These are phyloP conservation scores for Phytophthora colocasiae DNA, from an alignment of 352 stramenopile genomes.

Conservation along the genomic window DNA sequence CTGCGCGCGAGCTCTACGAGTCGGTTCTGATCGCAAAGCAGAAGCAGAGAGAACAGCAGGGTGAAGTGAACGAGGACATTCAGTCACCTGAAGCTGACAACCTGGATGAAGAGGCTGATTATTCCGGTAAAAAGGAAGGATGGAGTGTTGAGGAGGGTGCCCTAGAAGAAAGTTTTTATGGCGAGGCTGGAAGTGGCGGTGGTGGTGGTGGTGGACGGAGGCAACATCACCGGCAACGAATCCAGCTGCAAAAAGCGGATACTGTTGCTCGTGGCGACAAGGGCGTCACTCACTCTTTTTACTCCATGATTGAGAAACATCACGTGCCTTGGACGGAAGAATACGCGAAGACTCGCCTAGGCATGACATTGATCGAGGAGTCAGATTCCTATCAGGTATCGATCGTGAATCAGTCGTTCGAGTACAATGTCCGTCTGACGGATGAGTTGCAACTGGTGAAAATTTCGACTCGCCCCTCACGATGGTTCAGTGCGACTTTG, in stretches of 20 bases:
- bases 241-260: constrained; percentile 50
- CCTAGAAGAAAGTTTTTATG: not conserved
- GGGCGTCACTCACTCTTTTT: constrained; percentile 81
- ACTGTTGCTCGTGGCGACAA: constrained; percentile 57
- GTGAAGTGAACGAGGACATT: constrained; percentile 1
- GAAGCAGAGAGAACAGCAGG: constrained; percentile 34
- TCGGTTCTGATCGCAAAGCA: constrained; percentile 71
- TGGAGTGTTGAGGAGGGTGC: constrained; percentile 12
- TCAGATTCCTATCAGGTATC: constrained; percentile 71
- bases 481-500: constrained; percentile 81
- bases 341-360: constrained; percentile 49
- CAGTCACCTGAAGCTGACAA: constrained; percentile 1
- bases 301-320: constrained; percentile 60
- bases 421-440: constrained; percentile 73
- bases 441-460: constrained; percentile 65
- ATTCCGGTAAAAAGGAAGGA: constrained; percentile 20
- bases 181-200: not conserved
- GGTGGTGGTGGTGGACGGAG: constrained; percentile 7
- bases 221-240: constrained; percentile 13
- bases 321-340: constrained; percentile 44
- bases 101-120: constrained; percentile 7
- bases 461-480: constrained; percentile 62
- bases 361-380: constrained; percentile 45
- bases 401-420: constrained; percentile 61
- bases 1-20: constrained; percentile 76